Evolutionary conservation across 768 basidiomycete species (phyloP).

Genomic region (Pulveroboletus sp.): DNA sequence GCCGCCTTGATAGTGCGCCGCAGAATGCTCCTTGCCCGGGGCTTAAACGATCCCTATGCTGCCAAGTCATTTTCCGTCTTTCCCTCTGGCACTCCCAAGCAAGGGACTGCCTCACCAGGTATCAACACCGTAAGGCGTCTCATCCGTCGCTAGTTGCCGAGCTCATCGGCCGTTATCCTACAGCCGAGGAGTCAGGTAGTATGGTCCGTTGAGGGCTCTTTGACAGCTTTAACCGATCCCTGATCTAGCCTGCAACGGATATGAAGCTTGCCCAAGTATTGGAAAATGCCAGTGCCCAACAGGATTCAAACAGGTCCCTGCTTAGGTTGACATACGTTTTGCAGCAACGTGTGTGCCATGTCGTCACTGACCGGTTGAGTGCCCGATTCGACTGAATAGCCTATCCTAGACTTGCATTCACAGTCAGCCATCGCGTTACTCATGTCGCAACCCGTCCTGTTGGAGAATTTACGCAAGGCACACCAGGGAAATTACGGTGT

Average conservation of each 20-base stretch:
- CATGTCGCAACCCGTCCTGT: conserved; percentile 68
- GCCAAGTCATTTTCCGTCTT: conserved; percentile 28
- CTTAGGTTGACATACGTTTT: conserved; percentile 75
- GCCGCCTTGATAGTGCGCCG: conserved; percentile 83
- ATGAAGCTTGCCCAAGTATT: conserved; percentile 56
- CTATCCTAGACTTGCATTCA: conserved; percentile 56
- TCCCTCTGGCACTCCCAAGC: conserved; percentile 8
- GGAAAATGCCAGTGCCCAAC: conserved; percentile 74
- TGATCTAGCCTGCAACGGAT: conserved; percentile 43
- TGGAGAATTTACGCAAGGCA: conserved; percentile 86
- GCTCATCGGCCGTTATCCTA: conserved; percentile 4
- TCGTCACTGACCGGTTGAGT: background rate
- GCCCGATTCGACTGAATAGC: background rate
- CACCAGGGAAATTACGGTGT: conserved; percentile 90
- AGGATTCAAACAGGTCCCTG: conserved; percentile 71
- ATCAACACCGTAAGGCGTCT: conserved; percentile 43
- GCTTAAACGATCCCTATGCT: conserved; percentile 76
- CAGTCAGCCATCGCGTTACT: conserved; percentile 83
- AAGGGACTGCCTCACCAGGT: conserved; percentile 32
- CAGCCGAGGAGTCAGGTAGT: conserved; percentile 30
- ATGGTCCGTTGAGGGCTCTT: background rate
- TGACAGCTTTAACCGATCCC: conserved; percentile 7
- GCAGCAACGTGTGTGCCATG: conserved; percentile 57
- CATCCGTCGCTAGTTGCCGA: background rate
- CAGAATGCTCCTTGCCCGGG: conserved; percentile 59